phyloP scores from a whole-genome alignment of 2,329 filamentous ascomycete species.

The Paraconiothyrium sp. region DNA sequence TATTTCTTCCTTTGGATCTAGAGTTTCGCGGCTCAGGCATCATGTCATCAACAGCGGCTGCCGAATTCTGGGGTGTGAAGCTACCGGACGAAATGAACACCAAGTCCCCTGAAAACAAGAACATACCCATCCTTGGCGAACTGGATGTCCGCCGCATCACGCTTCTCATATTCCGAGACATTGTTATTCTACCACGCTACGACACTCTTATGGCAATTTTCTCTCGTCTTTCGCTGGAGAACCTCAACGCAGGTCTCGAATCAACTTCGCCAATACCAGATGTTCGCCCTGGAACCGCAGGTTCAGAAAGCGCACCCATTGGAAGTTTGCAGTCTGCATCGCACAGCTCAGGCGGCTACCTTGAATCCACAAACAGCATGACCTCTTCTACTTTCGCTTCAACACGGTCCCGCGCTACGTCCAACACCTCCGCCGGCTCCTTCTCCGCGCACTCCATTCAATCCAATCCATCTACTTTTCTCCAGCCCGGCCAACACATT shows the following conservation, averaged over 20 bases:
- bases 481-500: conserved; percentile 28
- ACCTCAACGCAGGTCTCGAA: conserved; percentile 60
- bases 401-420: conserved; percentile 79
- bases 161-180: conserved; percentile 86
- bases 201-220: conserved; percentile 90
- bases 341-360: conserved; percentile 77
- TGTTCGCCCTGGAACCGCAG: conserved; percentile 44
- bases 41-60: conserved; percentile 79
- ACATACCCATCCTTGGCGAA: conserved; percentile 60
- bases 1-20: conserved; percentile 90
- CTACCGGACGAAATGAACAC: conserved; percentile 59
- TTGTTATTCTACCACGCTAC: conserved; percentile 86
- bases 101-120: conserved; percentile 52
- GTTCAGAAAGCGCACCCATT: conserved; percentile 51
- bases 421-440: conserved; percentile 73
- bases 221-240: conserved; percentile 87
- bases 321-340: conserved; percentile 76
- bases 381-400: conserved; percentile 59
- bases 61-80: conserved; percentile 88
- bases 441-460: conserved; percentile 52
- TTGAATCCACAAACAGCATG: conserved; percentile 71
- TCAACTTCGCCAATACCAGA: conserved; percentile 40
- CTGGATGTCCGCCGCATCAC: conserved; percentile 91
- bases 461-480: conserved; percentile 42
- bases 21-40: conserved; percentile 91